Evolutionary conservation across 2,329 filamentous ascomycete species (phyloP).

Genomic region (Beauveria varroae): DNA sequence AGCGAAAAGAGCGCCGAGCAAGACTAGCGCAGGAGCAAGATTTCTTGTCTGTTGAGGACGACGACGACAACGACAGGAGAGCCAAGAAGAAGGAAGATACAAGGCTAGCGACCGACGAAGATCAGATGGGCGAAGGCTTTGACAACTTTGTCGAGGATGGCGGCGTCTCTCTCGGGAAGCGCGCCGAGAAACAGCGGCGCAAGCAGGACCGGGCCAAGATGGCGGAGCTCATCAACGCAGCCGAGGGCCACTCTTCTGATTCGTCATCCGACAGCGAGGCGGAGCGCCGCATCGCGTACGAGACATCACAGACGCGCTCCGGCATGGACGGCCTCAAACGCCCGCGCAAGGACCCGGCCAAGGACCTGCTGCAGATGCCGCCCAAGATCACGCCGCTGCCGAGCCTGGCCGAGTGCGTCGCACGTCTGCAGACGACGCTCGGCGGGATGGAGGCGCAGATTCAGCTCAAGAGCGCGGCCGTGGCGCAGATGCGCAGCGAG

Average conservation of each 20-base stretch:
- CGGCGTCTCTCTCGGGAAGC: constrained; percentile 66
- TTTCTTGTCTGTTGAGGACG: constrained; percentile 57
- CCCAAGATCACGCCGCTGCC: constrained; percentile 74
- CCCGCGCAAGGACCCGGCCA: constrained; percentile 27
- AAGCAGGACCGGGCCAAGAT: constrained; percentile 66
- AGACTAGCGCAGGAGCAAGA: constrained; percentile 64
- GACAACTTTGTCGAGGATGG: constrained; percentile 88
- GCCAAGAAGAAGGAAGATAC: constrained; percentile 60
- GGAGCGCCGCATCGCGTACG: constrained; percentile 73
- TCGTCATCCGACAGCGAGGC: constrained; percentile 63
- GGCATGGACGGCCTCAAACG: constrained; percentile 69
- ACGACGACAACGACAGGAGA: constrained; percentile 41
- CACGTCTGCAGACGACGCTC: constrained; percentile 54
- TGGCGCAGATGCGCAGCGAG: constrained; percentile 62
- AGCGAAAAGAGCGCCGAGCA: constrained; percentile 85
- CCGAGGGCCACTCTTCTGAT: constrained; percentile 58
- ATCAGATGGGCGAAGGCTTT: constrained; percentile 88
- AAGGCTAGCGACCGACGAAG: constrained; percentile 74
- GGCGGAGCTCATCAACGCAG: constrained; percentile 72
- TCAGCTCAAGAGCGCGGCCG: constrained; percentile 49
- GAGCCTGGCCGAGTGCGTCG: constrained; percentile 59
- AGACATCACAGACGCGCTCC: constrained; percentile 75
- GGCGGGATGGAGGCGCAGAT: constrained; percentile 57
- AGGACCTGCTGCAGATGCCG: constrained; percentile 48
- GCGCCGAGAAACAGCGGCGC: constrained; percentile 66